Conservation (phyloP, 2,329 filamentous ascomycete species). For the Fusarium sp. region DNA sequence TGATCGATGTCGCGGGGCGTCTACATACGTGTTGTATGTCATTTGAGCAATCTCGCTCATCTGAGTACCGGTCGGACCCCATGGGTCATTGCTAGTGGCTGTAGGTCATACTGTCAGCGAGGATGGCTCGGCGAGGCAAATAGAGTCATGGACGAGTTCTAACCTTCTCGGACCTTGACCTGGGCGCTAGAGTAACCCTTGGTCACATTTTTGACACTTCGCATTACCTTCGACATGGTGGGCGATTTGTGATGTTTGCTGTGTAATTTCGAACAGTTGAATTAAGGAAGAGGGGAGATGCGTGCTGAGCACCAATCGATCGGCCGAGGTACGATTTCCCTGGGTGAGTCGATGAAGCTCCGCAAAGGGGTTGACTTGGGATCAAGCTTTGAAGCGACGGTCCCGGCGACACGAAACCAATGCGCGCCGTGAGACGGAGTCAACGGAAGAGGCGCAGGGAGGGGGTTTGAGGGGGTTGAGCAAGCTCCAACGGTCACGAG, state of each 20-base stretch:
- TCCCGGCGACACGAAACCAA: constrained; percentile 31
- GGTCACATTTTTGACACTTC: constrained; percentile 99
- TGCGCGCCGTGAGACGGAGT: constrained; percentile 40
- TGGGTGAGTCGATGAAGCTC: constrained; percentile 23
- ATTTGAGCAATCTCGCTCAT: constrained; percentile 99
- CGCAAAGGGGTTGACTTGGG: constrained; percentile 6
- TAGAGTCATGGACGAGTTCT: constrained; percentile 48
- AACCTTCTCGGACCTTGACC: constrained; percentile 98
- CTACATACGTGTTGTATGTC: constrained; percentile 93
- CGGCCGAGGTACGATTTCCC: constrained; percentile 37
- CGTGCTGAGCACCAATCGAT: constrained; percentile 42
- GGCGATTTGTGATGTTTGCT: constrained; percentile 45
- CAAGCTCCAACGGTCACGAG: constrained; percentile 44
- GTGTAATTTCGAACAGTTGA: constrained; percentile 15
- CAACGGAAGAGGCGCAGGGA: constrained; percentile 32
- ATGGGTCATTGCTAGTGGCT: constrained; percentile 99
- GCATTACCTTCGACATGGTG: constrained; percentile 94
- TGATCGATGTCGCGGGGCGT: constrained; percentile 1
- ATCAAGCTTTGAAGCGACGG: constrained; percentile 21
- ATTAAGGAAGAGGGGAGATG: constrained; percentile 25
- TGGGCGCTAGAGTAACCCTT: constrained; percentile 98
- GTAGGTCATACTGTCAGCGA: constrained; percentile 45
- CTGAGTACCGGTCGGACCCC: constrained; percentile 97
- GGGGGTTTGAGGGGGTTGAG: constrained; percentile 41
- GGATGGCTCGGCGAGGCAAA: constrained; percentile 4